Conservation (phyloP, 2,329 filamentous ascomycete genomes). For the Thelonectria rubi region DNA sequence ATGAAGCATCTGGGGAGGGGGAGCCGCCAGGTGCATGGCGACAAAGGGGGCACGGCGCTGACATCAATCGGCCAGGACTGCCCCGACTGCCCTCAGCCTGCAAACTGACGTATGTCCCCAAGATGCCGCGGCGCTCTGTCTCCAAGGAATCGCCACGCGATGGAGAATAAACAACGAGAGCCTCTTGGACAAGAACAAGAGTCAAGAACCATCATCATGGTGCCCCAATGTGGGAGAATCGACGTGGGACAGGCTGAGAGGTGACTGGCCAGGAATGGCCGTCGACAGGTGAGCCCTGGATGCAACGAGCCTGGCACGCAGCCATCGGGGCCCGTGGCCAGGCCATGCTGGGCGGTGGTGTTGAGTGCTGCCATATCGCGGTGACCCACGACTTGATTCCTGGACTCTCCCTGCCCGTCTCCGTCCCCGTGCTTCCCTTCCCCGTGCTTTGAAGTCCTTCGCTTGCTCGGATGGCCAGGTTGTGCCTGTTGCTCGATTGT, state of each 20-base stretch:
- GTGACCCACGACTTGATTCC: constrained; percentile 30
- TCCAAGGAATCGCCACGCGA: constrained; percentile 32
- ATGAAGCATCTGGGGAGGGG: constrained; percentile 32
- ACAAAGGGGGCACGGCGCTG: constrained; percentile 36
- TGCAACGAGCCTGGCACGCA: constrained; percentile 9
- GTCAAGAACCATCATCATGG: constrained; percentile 39
- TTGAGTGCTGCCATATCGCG: constrained; percentile 42
- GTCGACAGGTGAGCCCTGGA: constrained; percentile 1
- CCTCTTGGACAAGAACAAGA: constrained; percentile 19
- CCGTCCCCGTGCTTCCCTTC: constrained; percentile 20
- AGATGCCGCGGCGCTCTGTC: constrained; percentile 35
- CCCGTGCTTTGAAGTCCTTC: constrained; percentile 32
- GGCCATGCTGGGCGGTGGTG: constrained; percentile 35
- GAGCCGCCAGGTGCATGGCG: constrained; percentile 31
- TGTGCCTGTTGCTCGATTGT: constrained; percentile 25
- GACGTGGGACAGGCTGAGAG: constrained; percentile 37
- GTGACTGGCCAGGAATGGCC: constrained; percentile 16
- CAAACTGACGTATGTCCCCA: constrained; percentile 40
- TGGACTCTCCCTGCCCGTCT: constrained; percentile 15
- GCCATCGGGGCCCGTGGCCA: constrained; percentile 6
- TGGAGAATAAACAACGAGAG: constrained; percentile 33
- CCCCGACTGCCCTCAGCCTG: constrained; percentile 27
- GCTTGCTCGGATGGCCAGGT: constrained; percentile 31
- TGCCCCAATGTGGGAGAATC: constrained; percentile 37
- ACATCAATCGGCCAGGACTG: constrained; percentile 40